Conservation (phyloP, 345 rosid genomes). For the Eucalyptus virginea region DNA sequence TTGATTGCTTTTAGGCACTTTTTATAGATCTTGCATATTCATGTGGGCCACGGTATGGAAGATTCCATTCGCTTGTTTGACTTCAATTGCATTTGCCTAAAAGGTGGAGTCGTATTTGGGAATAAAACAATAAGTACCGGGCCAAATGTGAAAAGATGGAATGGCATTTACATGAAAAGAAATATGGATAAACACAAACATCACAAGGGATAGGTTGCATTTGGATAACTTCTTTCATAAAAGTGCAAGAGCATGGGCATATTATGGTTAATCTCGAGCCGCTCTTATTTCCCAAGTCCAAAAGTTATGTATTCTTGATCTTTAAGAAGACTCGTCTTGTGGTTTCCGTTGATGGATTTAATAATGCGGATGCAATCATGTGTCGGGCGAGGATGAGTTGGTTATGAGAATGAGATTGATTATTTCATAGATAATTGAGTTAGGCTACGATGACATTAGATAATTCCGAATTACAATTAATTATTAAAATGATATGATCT, state of each 20-base stretch:
- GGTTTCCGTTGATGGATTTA: neutral
- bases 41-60: neutral
- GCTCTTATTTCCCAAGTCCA: neutral
- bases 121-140: neutral
- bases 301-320: neutral
- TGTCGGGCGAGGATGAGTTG: neutral
- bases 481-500: neutral
- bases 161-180: neutral
- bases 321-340: neutral
- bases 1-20: neutral
- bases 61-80: neutral
- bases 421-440: rapidly evolving
- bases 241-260: neutral
- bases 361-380: neutral
- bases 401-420: neutral
- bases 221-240: neutral
- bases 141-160: neutral
- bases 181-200: neutral
- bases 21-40: neutral
- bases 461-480: neutral
- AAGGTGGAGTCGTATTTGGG: neutral
- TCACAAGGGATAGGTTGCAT: neutral
- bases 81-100: neutral
- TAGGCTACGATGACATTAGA: rapidly evolving
- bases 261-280: neutral